Evolutionary conservation across 352 stramenopile genomes (phyloP), one percentile per base, ranked within the genome.

Genomic region (Phytophthora crassamura): DNA sequence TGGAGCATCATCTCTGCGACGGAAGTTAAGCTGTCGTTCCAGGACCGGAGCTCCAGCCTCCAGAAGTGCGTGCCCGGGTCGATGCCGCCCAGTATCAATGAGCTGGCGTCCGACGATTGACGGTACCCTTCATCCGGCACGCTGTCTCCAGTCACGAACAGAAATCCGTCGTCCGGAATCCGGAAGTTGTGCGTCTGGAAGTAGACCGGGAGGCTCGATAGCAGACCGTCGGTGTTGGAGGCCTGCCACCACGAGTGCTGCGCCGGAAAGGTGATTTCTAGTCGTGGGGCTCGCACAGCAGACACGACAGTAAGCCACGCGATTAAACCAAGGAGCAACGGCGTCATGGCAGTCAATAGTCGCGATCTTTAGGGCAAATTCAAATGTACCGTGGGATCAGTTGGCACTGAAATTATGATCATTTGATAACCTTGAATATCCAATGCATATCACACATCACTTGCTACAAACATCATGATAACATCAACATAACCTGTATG

Each of bases 41-140:
- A 57, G 16, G 56, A 43, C 7, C 62, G n/a, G 0, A 90, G 58
- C 52, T 70, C 33, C 36, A 87, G 59, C 18, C 43, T 77, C 60
- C 75, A 84, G 47, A 88, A 88, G 45, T 87, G 72, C 15, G 58
- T 82, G 0, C 78, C 78, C 0, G 78, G 70, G 5, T 84, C 78
- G 12, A 88, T 41, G 33, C 57, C 47, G 10, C 28, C 32, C 16
- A 77, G n/a, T 16, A 52, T 20, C 20, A 84, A 30, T 16, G 60
- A 68, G 5, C 40, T 69, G 2, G 35, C 43, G 3, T 41, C 48
- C 1, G 41, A 53, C 5, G n/a, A 46, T 43, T 72, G 55, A 2
- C 57, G 56, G 33, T 72, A 55, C 6, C 41, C 68, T 15, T 59
- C 55, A 12, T 25, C 6, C 3, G 50, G 30, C 9, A 86, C 59